These are phyloP conservation scores for Geotrichum bryndzae DNA, from an alignment of 1,139 yeast species.

Conservation along the genomic window DNA sequence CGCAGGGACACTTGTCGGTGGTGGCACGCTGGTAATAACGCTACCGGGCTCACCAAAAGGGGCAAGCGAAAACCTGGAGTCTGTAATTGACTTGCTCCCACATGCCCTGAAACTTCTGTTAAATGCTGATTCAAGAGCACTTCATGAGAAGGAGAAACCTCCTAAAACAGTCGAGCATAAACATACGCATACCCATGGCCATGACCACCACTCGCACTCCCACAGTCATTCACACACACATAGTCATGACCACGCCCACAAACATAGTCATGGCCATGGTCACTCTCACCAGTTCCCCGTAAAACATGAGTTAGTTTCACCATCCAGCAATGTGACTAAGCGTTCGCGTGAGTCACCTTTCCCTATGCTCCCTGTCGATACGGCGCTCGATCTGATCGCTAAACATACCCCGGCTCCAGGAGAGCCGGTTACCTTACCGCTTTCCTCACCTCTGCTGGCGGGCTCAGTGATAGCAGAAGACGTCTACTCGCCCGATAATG, in stretches of 20 bases:
- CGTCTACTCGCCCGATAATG: constrained; percentile 35
- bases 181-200: constrained; percentile 21
- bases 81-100: constrained; percentile 36
- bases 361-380: constrained; percentile 40
- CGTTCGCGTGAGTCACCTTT: constrained; percentile 45
- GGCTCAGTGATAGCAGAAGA: constrained; percentile 42
- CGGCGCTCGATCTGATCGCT: constrained; percentile 32
- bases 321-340: constrained; percentile 29
- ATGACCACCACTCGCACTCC: constrained; percentile 22
- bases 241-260: constrained; percentile 22
- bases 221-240: constrained; percentile 21
- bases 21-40: constrained; percentile 37
- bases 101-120: constrained; percentile 41
- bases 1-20: constrained; percentile 39
- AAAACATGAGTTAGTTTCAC: constrained; percentile 1
- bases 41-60: constrained; percentile 49
- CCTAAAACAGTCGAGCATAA: background rate
- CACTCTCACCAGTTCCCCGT: constrained; percentile 16
- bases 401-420: constrained; percentile 1
- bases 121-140: constrained; percentile 35
- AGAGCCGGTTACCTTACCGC: constrained; percentile 15
- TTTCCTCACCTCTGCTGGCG: constrained; percentile 22
- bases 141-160: constrained; percentile 29
- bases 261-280: constrained; percentile 19
- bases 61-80: constrained; percentile 40